Evolutionary conservation across 371 early-diverging fungal genomes (phyloP).

Genomic region (Mortierella sp.): DNA sequence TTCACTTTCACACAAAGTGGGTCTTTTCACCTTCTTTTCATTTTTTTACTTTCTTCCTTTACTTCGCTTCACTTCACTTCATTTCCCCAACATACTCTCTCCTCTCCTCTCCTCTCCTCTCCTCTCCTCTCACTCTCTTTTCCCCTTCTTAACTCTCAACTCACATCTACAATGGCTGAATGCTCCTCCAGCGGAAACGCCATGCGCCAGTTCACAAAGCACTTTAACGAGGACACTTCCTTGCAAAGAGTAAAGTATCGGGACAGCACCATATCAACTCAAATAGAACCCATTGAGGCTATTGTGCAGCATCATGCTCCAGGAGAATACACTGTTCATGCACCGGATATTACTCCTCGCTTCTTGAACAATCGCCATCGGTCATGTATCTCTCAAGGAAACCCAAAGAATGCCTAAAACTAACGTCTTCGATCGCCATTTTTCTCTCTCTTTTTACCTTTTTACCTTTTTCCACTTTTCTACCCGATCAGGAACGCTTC

Average conservation of each 20-base stretch:
- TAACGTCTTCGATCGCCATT: background rate
- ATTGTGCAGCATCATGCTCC: background rate
- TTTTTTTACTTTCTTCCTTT: background rate
- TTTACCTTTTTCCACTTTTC: background rate
- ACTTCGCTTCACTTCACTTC: background rate
- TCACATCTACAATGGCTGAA: slow-evolving; percentile 50
- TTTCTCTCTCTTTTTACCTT: slow-evolving; percentile 5
- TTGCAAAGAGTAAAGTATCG: slow-evolving; percentile 61
- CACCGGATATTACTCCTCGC: no score
- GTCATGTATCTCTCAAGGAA: background rate
- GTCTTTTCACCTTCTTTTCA: background rate
- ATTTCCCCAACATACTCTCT: background rate
- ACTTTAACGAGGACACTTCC: slow-evolving; percentile 66
- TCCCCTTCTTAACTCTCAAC: background rate
- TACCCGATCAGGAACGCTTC: slow-evolving; percentile 31
- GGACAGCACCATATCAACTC: no score
- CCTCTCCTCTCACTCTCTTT: background rate
- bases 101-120: background rate
- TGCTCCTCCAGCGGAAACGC: slow-evolving; percentile 72
- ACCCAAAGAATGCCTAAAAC: background rate
- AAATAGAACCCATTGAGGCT: no score
- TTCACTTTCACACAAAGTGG: no score
- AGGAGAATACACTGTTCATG: no score
- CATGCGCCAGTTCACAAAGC: slow-evolving; percentile 71
- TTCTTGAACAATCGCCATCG: background rate